phyloP scores from a whole-genome alignment of 208 protist species.

The Leishmania arabica region DNA sequence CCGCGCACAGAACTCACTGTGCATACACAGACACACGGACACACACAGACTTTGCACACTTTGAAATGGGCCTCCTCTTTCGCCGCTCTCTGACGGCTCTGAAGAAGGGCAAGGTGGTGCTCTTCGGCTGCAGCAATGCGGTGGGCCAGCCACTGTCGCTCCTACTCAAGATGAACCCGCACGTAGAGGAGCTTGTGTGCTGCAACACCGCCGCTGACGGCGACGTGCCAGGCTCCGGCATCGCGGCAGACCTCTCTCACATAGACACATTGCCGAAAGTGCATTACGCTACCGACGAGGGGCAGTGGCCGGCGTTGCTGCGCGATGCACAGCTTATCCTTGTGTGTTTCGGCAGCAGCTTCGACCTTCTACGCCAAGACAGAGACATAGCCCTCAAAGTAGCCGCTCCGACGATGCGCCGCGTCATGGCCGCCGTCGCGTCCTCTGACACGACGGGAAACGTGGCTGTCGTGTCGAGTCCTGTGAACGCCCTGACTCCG shows the following conservation, averaged over 20 bases:
- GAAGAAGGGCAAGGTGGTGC: constrained; percentile 72
- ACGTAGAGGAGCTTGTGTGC: constrained; percentile 77
- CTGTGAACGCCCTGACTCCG: constrained; percentile 94
- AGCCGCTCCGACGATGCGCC: constrained; percentile 73
- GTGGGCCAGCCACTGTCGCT: constrained; percentile 95
- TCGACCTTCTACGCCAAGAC: constrained; percentile 91
- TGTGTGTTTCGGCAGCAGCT: constrained; percentile 86
- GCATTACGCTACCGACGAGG: constrained; percentile 34
- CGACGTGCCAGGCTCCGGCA: constrained; percentile 39
- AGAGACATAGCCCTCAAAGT: constrained; percentile 88
- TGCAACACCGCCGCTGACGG: constrained; percentile 52
- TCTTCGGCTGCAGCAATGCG: constrained; percentile 91
- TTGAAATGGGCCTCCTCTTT: constrained; percentile 36
- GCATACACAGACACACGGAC: constrained; percentile 1
- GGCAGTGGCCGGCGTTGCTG: constrained; percentile 64
- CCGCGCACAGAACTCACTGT: background rate
- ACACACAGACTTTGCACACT: background rate
- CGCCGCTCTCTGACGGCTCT: constrained; percentile 18
- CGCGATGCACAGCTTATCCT: constrained; percentile 85
- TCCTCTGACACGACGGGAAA: constrained; percentile 70
- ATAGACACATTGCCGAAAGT: constrained; percentile 65
- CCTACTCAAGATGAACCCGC: constrained; percentile 87
- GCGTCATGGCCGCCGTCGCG: constrained; percentile 76
- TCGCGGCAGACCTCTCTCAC: constrained; percentile 81
- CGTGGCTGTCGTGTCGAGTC: constrained; percentile 90